Evolutionary conservation across 805 yeast species (phyloP), one percentile per base, ranked within the genome.

Genomic region (Zygotorulaspora florentina): DNA sequence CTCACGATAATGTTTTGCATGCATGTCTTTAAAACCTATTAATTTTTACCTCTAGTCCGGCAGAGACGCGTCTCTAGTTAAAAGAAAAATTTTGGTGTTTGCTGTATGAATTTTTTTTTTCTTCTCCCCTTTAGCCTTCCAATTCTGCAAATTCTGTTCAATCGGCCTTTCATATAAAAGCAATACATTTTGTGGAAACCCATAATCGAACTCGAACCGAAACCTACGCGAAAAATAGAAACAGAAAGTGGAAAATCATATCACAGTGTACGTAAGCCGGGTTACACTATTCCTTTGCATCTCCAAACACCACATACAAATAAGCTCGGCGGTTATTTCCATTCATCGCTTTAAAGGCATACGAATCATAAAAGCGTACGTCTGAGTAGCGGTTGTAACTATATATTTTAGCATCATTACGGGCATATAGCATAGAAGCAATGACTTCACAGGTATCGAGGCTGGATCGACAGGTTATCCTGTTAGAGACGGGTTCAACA

Each of bases 401-500:
- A 15, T n/a, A 20, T 20, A 20, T 20, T 20, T 20, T 20, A 20
- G 25, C 25, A 20, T 20, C 25, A 20, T 20, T 20, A 36, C 13
- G 15, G 26, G 26, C 8, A 23, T 23, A 23, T 25, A 36, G 23
- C 13, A 26, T 26, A 26, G 10, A 33, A 16, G 35, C 25, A 15
- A 63, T 66, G 70, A 61, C 67, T 2, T 65, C 68, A 17, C 64
- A 61, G 43, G 66, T 69, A 55, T 71, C 75, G 35, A 63, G 76
- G 40, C 56, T 72, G 46, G 76, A 72, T 52, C 65, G 76, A 29
- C 69, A 72, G 54, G 76, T 72, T 34, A 64, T 72, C 8, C 60
- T 72, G 28, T 71, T 93, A 53, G 99, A 95, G 67, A 87, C 97
- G 1, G 99, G 99, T 9, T 87, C 96, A 10, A 88, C 97, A 4